Conservation (phyloP, 257 asterid species). For the Nicotiana otophora region DNA sequence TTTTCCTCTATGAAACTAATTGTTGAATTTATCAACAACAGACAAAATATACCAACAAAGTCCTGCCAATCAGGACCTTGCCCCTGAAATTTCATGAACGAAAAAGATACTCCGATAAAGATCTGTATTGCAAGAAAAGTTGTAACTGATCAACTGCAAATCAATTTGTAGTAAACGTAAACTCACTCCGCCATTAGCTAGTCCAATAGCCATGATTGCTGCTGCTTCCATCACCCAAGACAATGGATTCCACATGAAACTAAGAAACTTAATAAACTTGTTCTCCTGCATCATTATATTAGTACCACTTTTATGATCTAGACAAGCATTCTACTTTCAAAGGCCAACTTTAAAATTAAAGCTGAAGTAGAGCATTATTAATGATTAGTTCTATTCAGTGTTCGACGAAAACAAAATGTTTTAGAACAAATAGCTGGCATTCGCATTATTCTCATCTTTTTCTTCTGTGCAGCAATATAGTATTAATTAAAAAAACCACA, state of each 20-base stretch:
- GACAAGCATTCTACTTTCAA: not conserved
- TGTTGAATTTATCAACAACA: constrained; percentile 22
- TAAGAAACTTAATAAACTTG: constrained; percentile 23
- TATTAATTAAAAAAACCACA: not conserved
- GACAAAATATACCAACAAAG: constrained; percentile 20
- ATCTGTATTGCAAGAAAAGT: not conserved
- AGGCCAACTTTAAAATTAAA: not conserved
- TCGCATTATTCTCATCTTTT: not conserved
- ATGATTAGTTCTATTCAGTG: too few relatives aligned
- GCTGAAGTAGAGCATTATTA: not conserved
- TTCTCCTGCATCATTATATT: constrained; percentile 11
- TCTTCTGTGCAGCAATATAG: not conserved
- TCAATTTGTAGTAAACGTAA: not conserved
- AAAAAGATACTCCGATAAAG: not conserved
- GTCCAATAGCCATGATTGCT: constrained; percentile 17
- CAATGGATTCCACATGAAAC: constrained; percentile 33
- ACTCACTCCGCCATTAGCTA: constrained; percentile 28
- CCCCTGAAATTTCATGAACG: constrained; percentile 12
- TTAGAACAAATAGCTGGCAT: not conserved
- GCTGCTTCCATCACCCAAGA: constrained; percentile 32
- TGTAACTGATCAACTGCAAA: not conserved
- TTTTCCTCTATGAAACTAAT: constrained; percentile 27
- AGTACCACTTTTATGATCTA: not conserved
- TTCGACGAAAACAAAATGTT: not conserved
- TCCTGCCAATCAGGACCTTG: constrained; percentile 28